Evolutionary conservation across 306 rosid species (phyloP).

Genomic region (Prosopis cineraria): DNA sequence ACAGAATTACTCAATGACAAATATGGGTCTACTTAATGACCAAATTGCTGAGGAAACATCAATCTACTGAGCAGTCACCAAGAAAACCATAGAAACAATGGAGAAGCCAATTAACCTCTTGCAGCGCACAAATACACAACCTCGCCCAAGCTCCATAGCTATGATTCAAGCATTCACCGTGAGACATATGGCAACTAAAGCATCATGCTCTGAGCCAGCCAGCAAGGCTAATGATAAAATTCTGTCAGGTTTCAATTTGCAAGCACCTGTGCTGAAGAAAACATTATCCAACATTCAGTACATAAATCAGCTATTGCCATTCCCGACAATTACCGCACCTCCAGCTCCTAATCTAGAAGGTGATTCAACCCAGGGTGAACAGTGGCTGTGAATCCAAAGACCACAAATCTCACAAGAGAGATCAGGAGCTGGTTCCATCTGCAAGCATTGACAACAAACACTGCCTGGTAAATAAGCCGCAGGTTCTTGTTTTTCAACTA

Average conservation of each 20-base stretch:
- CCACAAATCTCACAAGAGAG: slow-evolving; percentile 76
- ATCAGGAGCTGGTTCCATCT: slow-evolving; percentile 70
- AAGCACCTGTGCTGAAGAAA: slow-evolving; percentile 19
- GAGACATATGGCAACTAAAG: slow-evolving; percentile 20
- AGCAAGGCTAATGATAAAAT: neutral
- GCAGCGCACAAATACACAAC: slow-evolving; percentile 23
- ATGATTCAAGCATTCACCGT: slow-evolving; percentile 22
- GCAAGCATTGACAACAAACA: slow-evolving; percentile 55
- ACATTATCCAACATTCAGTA: slow-evolving; percentile 21
- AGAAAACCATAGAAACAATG: slow-evolving; percentile 14
- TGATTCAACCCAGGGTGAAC: slow-evolving; percentile 71
- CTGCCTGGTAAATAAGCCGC: slow-evolving; percentile 30
- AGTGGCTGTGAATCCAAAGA: slow-evolving; percentile 61
- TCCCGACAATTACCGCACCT: slow-evolving; percentile 80
- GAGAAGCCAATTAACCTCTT: slow-evolving; percentile 24
- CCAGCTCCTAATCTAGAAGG: slow-evolving; percentile 52
- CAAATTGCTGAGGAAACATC: slow-evolving; percentile 10
- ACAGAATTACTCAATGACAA: slow-evolving; percentile 22
- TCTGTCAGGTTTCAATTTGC: slow-evolving; percentile 13
- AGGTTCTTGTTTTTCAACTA: slow-evolving; percentile 34
- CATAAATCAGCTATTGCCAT: slow-evolving; percentile 54
- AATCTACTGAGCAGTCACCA: slow-evolving; percentile 8
- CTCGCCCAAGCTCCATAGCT: slow-evolving; percentile 17
- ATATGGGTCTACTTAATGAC: slow-evolving; percentile 15
- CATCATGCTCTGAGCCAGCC: neutral